phyloP scores from a whole-genome alignment of 345 rosid species.

The Brassica cretica region DNA sequence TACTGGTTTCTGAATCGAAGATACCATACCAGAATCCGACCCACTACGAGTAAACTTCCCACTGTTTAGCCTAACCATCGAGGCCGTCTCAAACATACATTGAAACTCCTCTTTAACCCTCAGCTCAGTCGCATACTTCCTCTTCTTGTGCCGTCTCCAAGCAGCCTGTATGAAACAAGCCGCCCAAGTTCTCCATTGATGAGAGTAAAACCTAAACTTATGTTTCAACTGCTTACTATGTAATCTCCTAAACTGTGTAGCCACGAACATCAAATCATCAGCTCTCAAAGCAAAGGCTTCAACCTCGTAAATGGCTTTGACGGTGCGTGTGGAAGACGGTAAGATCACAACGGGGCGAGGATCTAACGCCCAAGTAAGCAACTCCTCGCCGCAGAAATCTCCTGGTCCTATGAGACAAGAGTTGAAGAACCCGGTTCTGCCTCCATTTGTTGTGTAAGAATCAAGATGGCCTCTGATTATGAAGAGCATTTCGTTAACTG shows the following conservation, averaged over 20 bases:
- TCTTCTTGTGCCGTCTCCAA: conserved; percentile 68
- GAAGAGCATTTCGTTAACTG: conserved; percentile 86
- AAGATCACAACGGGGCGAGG: conserved; percentile 64
- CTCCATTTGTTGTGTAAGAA: conserved; percentile 94
- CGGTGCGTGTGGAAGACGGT: conserved; percentile 81
- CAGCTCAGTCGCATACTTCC: conserved; percentile 55
- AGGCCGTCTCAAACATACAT: conserved; percentile 21
- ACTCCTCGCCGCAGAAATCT: conserved; percentile 87
- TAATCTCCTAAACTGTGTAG: conserved; percentile 70
- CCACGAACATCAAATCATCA: conserved; percentile 81
- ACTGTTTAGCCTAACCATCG: conserved; percentile 43
- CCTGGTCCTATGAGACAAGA: conserved; percentile 81
- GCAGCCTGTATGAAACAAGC: conserved; percentile 84
- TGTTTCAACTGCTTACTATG: conserved; percentile 85
- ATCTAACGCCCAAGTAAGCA: conserved; percentile 86
- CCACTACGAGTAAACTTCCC: conserved; percentile 43
- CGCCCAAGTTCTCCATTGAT: conserved; percentile 94
- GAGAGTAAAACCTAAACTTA: conserved; percentile 80
- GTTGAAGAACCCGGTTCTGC: conserved; percentile 81
- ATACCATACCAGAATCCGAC: conserved; percentile 46
- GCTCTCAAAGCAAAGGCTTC: conserved; percentile 83
- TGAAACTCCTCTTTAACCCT: conserved; percentile 43
- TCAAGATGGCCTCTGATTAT: conserved; percentile 83
- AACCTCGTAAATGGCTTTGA: conserved; percentile 74
- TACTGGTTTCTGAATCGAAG: conserved; percentile 65